Base-by-base conservation (phyloP, 2,329 filamentous ascomycete species). In the Xylariales sp. region DNA sequence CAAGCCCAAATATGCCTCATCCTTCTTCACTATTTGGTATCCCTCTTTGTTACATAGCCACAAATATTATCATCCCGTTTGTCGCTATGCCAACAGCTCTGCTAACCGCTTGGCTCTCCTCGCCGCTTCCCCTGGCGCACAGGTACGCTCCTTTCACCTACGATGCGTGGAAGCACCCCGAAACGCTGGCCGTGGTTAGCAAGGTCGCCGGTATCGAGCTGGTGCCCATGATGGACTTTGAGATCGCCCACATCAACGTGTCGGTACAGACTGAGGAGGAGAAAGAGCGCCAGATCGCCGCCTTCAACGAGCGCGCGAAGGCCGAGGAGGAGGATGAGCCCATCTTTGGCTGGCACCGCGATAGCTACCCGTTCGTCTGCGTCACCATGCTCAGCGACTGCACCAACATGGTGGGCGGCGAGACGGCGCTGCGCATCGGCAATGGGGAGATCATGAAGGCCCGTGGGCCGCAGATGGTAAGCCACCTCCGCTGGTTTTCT, bases 281-380 rank as follows among this genome's bases (percentile, higher is more conserved):
- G 41, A 67, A 68, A 40, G 49, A 61, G 35, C 56, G 65, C 38
- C 67, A 69, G 40, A 47, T 69, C 6, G 51, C 51, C n/a, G 57
- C 56, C 10, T 59, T 65, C 20, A 53, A 61, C 18, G 60, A 68
- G 35, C 43, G 46, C 6, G 50, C 51, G 10, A 43, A 50, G 34
- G 49, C 40, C 14, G 49, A 54, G 28, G 66, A 70, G 18, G 68
- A 75, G 33, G 65, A 70, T 24, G 65, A 70, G 46, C 71, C 77
- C 5, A 71, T 78, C 17, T 70, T 83, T 20, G 74, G 70, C 25
- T 83, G 78, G 78, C 78, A 83, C 57, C 73, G 63, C 1, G 81
- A 83, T 54, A 78, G 73, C 51, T 83, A 80, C 51, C 78, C 79
- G 0, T 84, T 83, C 51, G 79, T 84, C n/a, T 83, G 78, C 46